Evolutionary conservation across 1,284 basidiomycete species (phyloP).

Genomic region (Boletus sp.): DNA sequence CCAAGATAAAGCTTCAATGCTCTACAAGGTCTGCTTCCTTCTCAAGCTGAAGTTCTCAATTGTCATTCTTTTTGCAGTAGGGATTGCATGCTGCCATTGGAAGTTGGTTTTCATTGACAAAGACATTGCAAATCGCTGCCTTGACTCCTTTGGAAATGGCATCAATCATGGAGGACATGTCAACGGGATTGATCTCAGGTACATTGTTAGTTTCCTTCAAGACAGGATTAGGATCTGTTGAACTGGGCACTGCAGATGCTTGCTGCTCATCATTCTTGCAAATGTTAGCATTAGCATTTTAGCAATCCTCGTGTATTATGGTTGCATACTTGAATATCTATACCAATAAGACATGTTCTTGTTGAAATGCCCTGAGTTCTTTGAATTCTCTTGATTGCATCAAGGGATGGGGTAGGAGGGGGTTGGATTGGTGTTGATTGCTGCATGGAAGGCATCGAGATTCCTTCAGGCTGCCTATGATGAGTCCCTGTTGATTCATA

Average conservation of each 20-base stretch:
- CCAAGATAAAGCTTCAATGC: background rate
- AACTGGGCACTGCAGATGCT: background rate
- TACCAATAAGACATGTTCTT: background rate
- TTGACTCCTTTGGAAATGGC: background rate
- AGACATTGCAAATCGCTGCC: background rate
- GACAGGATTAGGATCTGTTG: background rate
- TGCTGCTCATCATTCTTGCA: background rate
- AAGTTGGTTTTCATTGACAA: background rate
- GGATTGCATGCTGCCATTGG: background rate
- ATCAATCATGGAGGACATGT: background rate
- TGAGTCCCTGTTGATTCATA: background rate
- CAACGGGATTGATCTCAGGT: background rate
- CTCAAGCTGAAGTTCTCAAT: background rate
- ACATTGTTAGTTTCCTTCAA: background rate
- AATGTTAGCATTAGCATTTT: background rate
- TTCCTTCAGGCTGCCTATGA: background rate
- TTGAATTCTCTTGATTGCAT: background rate
- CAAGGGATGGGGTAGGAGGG: background rate
- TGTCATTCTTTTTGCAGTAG: background rate
- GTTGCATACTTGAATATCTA: background rate
- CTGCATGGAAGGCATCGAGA: no score
- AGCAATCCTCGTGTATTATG: background rate
- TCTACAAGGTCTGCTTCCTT: background rate
- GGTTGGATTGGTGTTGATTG: background rate
- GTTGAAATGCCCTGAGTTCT: background rate